These are phyloP conservation scores for Sphagnum tenellum DNA, from an alignment of 225 moss, liverwort and hornwort genomes.

Conservation along the genomic window DNA sequence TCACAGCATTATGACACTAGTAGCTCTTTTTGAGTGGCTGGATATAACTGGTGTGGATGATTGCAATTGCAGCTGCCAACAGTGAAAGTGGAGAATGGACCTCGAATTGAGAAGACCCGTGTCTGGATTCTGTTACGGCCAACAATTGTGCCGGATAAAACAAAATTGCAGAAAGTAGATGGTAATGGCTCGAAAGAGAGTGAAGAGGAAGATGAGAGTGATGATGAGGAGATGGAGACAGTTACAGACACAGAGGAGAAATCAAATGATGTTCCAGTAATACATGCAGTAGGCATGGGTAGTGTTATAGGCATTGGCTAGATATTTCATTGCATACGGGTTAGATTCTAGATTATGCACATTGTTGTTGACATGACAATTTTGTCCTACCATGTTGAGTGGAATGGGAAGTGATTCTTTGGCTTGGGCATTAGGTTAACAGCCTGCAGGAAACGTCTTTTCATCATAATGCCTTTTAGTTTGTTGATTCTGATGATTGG, in stretches of 20 bases:
- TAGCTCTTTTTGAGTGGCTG: neutral
- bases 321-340: too few relatives aligned
- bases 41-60: neutral
- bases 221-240: neutral
- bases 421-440: too few relatives aligned
- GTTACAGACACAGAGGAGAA: neutral
- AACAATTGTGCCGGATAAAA: conserved; percentile 6
- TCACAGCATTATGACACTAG: too few relatives aligned
- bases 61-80: conserved; percentile 12
- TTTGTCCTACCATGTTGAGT: too few relatives aligned
- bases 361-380: too few relatives aligned
- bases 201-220: neutral
- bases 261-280: neutral
- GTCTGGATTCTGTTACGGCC: conserved; percentile 33
- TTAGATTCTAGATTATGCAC: too few relatives aligned
- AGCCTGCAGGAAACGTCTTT: too few relatives aligned
- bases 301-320: too few relatives aligned
- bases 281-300: too few relatives aligned
- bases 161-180: conserved; percentile 5
- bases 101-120: conserved; percentile 49
- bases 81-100: conserved; percentile 39
- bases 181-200: conserved; percentile 8
- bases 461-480: too few relatives aligned
- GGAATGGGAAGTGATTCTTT: too few relatives aligned
- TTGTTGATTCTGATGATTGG: too few relatives aligned